These are phyloP conservation scores for Aquilaria malaccensis DNA, from an alignment of 345 rosid species.

Conservation along the genomic window DNA sequence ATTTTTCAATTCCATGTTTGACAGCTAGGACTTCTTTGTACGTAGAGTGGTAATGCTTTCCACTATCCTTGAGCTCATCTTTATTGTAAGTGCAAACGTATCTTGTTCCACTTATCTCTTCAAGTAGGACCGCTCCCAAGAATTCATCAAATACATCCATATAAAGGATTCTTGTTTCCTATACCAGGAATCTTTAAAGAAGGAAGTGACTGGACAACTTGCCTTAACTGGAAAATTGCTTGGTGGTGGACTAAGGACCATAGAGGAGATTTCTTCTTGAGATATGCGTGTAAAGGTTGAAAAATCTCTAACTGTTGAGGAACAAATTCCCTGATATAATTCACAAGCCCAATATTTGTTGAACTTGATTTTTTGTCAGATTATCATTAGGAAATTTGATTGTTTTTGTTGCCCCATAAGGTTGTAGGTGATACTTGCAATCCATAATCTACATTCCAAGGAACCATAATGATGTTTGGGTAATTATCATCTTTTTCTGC, in stretches of 20 bases:
- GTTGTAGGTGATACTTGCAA: not conserved
- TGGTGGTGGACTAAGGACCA: too few species aligned
- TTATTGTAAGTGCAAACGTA: too few species aligned
- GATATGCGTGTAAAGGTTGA: not conserved
- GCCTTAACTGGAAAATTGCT: too few species aligned
- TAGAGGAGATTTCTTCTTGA: not conserved
- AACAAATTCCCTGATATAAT: not conserved
- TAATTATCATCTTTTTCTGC: not conserved
- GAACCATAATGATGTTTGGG: not conserved
- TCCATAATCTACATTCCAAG: not conserved
- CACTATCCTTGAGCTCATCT: too few species aligned
- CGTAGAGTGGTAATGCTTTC: not conserved
- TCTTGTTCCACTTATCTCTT: too few species aligned
- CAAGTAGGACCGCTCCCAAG: too few species aligned
- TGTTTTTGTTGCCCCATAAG: not conserved
- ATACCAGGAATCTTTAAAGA: too few species aligned
- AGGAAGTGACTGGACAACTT: too few species aligned
- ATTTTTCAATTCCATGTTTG: not conserved
- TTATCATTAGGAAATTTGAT: not conserved
- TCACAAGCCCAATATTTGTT: not conserved
- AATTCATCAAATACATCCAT: too few species aligned
- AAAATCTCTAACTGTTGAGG: not conserved
- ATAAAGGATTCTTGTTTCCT: too few species aligned
- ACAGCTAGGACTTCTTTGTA: not conserved
- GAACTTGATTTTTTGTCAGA: too few species aligned